Percentiles rank a stretch among this genome's conserved stretches.
Conservation (phyloP, 441 rosid species). For the Pelargonium citronellum region DNA sequence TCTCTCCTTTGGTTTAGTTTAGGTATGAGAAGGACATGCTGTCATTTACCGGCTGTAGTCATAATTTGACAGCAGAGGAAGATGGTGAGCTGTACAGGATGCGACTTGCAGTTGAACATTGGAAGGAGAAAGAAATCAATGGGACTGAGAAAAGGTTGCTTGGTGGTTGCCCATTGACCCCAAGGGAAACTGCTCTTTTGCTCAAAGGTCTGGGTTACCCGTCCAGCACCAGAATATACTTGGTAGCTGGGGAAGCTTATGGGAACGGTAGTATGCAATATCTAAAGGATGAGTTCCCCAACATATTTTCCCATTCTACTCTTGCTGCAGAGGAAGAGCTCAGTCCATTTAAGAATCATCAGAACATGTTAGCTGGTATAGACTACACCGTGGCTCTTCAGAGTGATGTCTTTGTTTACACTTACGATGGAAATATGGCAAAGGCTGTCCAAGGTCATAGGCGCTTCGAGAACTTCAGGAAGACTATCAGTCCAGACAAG, state of each 20-base stretch:
- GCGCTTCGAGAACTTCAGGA: conserved; percentile 74
- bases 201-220: conserved; percentile 69
- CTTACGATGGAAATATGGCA: conserved; percentile 95
- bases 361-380: conserved; percentile 91
- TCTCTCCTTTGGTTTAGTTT: conserved; percentile 13
- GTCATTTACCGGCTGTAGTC: conserved; percentile 93
- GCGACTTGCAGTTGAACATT: conserved; percentile 77
- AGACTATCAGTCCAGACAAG: conserved; percentile 84
- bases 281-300: conserved; percentile 59
- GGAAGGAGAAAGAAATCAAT: conserved; percentile 93
- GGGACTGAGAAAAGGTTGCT: conserved; percentile 84
- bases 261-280: conserved; percentile 77
- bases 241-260: conserved; percentile 86
- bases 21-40: conserved; percentile 98
- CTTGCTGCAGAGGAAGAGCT: conserved; percentile 67
- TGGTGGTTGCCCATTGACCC: conserved; percentile 86
- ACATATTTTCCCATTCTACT: conserved; percentile 74
- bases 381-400: conserved; percentile 83
- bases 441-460: conserved; percentile 97
- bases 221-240: conserved; percentile 66
- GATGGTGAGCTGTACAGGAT: conserved; percentile 65
- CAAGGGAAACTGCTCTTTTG: conserved; percentile 83
- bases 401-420: conserved; percentile 77
- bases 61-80: conserved; percentile 67
- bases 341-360: conserved; percentile 64